phyloP scores from a whole-genome alignment of 192 early-diverging fungal species.

The Backusella morwellensis region DNA sequence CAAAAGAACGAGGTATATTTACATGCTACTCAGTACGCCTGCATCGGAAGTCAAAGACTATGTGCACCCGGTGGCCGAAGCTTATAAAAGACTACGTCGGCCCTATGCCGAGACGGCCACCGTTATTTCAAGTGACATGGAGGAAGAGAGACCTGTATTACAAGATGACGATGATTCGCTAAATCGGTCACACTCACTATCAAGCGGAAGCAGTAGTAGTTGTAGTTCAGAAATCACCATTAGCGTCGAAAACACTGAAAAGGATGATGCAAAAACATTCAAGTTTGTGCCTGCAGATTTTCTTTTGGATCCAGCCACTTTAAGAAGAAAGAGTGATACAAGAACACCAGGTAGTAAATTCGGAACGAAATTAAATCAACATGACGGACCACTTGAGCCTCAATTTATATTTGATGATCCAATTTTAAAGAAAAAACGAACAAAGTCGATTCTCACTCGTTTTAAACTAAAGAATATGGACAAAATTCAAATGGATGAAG shows the following conservation, averaged over 20 bases:
- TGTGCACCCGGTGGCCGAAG: constrained; percentile 14
- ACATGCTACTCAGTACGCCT: constrained; percentile 15
- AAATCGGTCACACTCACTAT: background rate
- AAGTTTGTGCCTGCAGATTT: constrained; percentile 12
- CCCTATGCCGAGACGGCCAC: constrained; percentile 11
- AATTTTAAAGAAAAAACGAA: background rate
- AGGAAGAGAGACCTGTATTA: background rate
- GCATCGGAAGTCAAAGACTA: background rate
- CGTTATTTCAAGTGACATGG: background rate
- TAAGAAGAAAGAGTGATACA: background rate
- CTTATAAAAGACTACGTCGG: background rate
- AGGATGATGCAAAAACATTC: constrained; percentile 2
- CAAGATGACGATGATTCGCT: background rate
- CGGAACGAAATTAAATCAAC: constrained; percentile 11
- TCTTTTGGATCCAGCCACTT: constrained; percentile 16
- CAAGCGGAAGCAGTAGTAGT: background rate
- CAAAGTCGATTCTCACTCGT: background rate
- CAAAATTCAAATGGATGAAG: background rate
- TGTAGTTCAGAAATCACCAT: background rate
- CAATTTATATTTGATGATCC: constrained; percentile 6
- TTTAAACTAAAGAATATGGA: background rate
- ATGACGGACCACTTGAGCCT: background rate
- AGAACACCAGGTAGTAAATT: background rate
- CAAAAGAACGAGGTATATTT: constrained; percentile 12
- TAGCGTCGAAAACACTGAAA: background rate